Base-by-base conservation (phyloP, 768 basidiomycete species). In the Brasilioporus rufonigricans region DNA sequence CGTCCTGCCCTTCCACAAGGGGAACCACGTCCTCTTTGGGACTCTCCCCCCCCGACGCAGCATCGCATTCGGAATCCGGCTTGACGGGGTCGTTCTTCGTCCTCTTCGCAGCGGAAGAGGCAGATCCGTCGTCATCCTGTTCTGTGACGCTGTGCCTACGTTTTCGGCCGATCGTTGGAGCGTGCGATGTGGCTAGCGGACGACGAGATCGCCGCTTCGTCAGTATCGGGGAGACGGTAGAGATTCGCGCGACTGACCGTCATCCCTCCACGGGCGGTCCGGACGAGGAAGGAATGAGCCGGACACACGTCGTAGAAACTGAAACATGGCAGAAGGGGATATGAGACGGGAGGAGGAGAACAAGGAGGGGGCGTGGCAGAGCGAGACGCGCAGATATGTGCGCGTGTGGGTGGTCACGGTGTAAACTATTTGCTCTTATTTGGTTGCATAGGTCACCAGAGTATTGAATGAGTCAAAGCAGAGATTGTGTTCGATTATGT, bases 261-360 rank as follows among this genome's bases (percentile, higher is more conserved):
- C 87, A 52, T 90, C 87, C 61, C 79, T 78, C 89, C 88, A 89
- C 32, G 87, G 85, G 55, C 86, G 77, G 70, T 89, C 88, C 24
- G 84, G 80, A 50, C 87, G 81, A 26, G 85, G 83, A 61, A 88
- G 80, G 21, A 88, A 76, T 14, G 84, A 83, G 63, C 80, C 77
- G 0, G 88, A 89, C 56, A 89, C 83, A 43, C 87, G 83, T 61
- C 88, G 80, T 60, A 90, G 71, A 59, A 90, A 76, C 59, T 80
- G 78, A 72, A 88, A 88, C 88, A 90, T 73, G 52, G 2, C 21
- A 10, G 27, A 35, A 45, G 49, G 50, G 18, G 16, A 11, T 19
- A 39, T 43, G 44, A 48, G 19, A n/a, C n/a, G n/a, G n/a, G n/a
- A n/a, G n/a, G n/a, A n/a, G n/a, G 14, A 24, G 29, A 29, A 29